These are phyloP conservation scores for Aspergillus neotritici DNA, from an alignment of 2,329 filamentous ascomycete species.

Conservation along the genomic window DNA sequence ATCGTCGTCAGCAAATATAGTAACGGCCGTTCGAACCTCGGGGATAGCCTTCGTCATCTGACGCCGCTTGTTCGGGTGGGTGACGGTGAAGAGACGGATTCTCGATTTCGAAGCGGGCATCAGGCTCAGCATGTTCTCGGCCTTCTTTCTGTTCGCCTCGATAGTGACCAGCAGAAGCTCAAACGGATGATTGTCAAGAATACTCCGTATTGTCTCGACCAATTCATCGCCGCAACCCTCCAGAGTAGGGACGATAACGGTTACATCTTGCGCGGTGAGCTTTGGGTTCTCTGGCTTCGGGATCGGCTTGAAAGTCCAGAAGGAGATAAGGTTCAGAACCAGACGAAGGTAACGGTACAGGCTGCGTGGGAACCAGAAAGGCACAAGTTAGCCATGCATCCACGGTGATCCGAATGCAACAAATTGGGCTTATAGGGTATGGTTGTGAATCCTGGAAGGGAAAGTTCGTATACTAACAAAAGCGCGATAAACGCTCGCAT, in stretches of 20 bases:
- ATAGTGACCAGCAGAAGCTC: constrained; percentile 83
- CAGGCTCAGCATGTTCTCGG: constrained; percentile 55
- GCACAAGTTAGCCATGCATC: constrained; percentile 11
- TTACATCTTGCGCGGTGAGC: constrained; percentile 76
- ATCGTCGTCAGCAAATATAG: constrained; percentile 91
- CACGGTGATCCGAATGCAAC: no score
- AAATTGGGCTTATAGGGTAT: background rate
- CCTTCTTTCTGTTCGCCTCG: constrained; percentile 65
- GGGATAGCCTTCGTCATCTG: constrained; percentile 91
- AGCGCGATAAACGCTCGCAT: constrained; percentile 38
- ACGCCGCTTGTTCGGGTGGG: constrained; percentile 88
- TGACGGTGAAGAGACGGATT: constrained; percentile 68
- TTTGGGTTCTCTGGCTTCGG: constrained; percentile 75
- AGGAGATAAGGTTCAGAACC: constrained; percentile 76
- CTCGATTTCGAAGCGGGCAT: constrained; percentile 57
- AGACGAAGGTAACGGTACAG: constrained; percentile 81
- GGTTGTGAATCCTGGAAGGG: constrained; percentile 6
- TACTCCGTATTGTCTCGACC: constrained; percentile 64
- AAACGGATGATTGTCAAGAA: constrained; percentile 52
- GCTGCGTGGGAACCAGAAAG: constrained; percentile 45
- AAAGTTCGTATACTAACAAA: constrained; percentile 31
- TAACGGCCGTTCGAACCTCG: constrained; percentile 74
- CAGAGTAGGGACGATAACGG: constrained; percentile 88
- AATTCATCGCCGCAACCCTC: constrained; percentile 81
- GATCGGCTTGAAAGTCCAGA: constrained; percentile 81